Conservation (phyloP, 768 basidiomycete genomes). For the Auriculariales sp. region DNA sequence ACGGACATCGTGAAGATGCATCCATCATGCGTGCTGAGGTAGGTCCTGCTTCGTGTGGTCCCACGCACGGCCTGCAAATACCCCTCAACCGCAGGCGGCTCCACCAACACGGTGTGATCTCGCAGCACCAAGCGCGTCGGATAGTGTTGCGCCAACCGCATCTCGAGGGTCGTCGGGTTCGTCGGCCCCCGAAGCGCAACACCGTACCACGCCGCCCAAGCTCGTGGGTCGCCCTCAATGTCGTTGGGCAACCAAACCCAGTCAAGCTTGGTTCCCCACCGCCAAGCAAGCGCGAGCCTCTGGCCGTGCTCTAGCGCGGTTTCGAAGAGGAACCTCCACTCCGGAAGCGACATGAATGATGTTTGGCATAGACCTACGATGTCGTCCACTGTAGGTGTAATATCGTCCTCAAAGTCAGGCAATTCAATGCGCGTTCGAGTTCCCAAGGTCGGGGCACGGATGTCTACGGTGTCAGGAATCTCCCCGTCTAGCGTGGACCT, state of each 20-base stretch:
- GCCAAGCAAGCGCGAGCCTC: conserved; percentile 65
- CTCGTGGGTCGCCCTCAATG: conserved; percentile 41
- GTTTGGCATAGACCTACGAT: conserved; percentile 48
- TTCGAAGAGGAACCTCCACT: conserved; percentile 50
- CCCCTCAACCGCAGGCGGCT: conserved; percentile 78
- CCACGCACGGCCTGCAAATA: conserved; percentile 62
- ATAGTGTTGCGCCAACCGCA: conserved; percentile 60
- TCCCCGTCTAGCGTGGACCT: conserved; percentile 64
- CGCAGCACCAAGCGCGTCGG: conserved; percentile 25
- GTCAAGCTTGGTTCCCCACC: conserved; percentile 55
- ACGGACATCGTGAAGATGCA: conserved; percentile 48
- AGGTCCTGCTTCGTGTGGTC: conserved; percentile 42
- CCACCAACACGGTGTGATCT: conserved; percentile 37
- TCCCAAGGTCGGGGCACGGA: conserved; percentile 53
- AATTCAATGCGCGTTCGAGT: conserved; percentile 57
- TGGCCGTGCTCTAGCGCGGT: conserved; percentile 38
- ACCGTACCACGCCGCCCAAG: conserved; percentile 66
- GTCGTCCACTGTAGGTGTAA: conserved; percentile 30
- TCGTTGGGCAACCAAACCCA: conserved; percentile 75
- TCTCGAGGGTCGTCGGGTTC: conserved; percentile 44
- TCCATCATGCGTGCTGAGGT: conserved; percentile 60
- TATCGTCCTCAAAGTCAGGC: conserved; percentile 31
- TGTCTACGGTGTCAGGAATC: conserved; percentile 53
- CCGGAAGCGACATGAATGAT: conserved; percentile 36
- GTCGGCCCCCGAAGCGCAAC: conserved; percentile 46